phyloP scores from a whole-genome alignment of 768 basidiomycete genomes.

The Xanthoconium purpureum region DNA sequence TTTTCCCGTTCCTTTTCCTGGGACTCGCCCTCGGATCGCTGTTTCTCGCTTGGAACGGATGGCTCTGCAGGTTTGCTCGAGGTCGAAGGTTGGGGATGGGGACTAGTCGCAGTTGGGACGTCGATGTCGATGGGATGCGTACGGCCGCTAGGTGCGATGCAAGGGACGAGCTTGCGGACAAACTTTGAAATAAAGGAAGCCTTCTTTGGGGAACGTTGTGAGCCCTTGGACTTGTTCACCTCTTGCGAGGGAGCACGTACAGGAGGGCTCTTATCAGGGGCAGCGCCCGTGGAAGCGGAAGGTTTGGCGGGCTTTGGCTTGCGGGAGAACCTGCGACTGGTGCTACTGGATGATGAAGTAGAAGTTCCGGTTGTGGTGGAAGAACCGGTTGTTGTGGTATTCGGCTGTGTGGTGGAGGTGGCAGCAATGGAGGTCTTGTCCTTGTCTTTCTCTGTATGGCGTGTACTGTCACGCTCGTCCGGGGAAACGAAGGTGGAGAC shows the following conservation, averaged over 20 bases:
- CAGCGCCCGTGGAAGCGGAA: slow-evolving; percentile 15
- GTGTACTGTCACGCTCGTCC: slow-evolving; percentile 32
- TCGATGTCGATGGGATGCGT: slow-evolving; percentile 46
- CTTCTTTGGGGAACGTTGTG: slow-evolving; percentile 37
- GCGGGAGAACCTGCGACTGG: slow-evolving; percentile 31
- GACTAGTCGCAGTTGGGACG: slow-evolving; percentile 20
- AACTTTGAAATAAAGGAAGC: slow-evolving; percentile 59
- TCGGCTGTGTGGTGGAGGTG: slow-evolving; percentile 41
- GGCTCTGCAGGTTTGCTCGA: slow-evolving; percentile 21
- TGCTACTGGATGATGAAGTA: slow-evolving; percentile 17
- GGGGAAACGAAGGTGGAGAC: slow-evolving; percentile 34
- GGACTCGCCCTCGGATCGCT: slow-evolving; percentile 18
- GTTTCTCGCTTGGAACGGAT: slow-evolving; percentile 31
- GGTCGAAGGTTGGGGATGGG: slow-evolving; percentile 16
- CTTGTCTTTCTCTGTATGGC: slow-evolving; percentile 38
- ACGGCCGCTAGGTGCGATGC: slow-evolving; percentile 50
- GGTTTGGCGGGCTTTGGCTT: slow-evolving; percentile 22
- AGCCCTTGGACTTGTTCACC: slow-evolving; percentile 35
- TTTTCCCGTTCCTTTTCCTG: slow-evolving; percentile 39
- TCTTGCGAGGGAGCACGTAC: slow-evolving; percentile 34
- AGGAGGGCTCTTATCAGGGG: slow-evolving; percentile 29
- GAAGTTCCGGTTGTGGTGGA: slow-evolving; percentile 23
- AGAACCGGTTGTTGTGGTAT: slow-evolving; percentile 29
- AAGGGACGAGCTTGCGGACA: slow-evolving; percentile 62
- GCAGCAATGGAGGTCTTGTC: slow-evolving; percentile 47